Evolutionary conservation across 2,329 filamentous ascomycete species (phyloP), one percentile per base, ranked within the genome.

Genomic region (Alternaria triticimaculans): DNA sequence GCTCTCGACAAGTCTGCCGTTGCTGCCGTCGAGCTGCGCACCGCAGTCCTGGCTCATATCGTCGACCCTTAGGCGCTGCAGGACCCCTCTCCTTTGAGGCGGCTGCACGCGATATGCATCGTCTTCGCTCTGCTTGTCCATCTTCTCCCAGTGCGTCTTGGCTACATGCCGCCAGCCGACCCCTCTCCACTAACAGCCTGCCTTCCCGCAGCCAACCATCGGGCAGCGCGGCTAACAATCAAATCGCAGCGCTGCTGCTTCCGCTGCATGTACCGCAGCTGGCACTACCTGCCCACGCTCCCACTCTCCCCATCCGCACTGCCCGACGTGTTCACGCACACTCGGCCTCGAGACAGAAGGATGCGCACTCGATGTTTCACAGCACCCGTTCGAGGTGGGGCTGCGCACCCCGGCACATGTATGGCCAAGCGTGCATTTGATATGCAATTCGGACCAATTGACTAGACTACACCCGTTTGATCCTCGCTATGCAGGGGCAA

Each of bases 311-410:
- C 33, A 44, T 48, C 54, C 60, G 21, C 28, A 48, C 46, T 55
- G 41, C 63, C 60, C 62, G 56, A 53, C 53, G 43, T 49, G 9
- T 33, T 18, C 30, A 33, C 21, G 8, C 48, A 46, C 48, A n/a
- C 41, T 63, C 65, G 53, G 65, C 56, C 67, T 69, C 69, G 57
- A 66, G 45, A 71, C 72, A 70, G 67, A 64, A 71, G 62, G 69
- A 76, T 74, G 60, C 63, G 68, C 66, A 65, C 66, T 63, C 63
- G 60, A 62, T 72, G 73, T 74, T 75, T 75, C 71, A 73, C 67
- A 64, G 63, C 53, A 63, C 69, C 59, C 68, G 66, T 67, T 69
- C 64, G 57, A 56, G 59, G 67, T 69, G 69, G 68, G 68, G 67
- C 70, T 58, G 65, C 62, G 49, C 63, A 66, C 59, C 58, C 68